Percentiles rank a stretch among this genome's conserved stretches.
Evolutionary conservation across 306 rosid species (phyloP).

Genomic region (Cucumis hystrix): DNA sequence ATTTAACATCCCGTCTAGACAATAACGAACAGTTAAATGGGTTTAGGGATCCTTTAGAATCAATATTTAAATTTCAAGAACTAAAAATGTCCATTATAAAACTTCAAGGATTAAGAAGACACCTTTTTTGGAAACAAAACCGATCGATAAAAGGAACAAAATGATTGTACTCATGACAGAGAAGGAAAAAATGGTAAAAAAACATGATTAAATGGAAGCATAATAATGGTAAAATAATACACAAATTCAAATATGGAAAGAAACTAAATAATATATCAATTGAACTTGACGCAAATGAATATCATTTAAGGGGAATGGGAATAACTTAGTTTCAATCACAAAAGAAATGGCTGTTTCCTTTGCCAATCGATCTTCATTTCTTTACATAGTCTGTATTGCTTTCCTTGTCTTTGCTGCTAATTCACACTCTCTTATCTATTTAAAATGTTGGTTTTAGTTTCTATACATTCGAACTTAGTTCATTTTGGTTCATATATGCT

Average conservation of each 20-base stretch:
- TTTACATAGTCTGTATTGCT: background rate
- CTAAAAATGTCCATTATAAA: too few relatives aligned
- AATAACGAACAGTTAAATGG: too few relatives aligned
- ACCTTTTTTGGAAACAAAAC: too few relatives aligned
- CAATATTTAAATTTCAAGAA: too few relatives aligned
- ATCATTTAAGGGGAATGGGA: background rate
- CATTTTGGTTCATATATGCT: too few relatives aligned
- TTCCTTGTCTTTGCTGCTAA: background rate
- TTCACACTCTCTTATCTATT: too few relatives aligned
- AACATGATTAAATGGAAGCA: background rate
- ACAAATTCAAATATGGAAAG: background rate
- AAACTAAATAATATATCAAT: background rate
- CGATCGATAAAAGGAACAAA: too few relatives aligned
- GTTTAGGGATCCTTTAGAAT: too few relatives aligned
- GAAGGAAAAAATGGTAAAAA: background rate
- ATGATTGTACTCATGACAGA: background rate
- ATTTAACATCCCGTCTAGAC: too few relatives aligned
- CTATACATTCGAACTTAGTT: too few relatives aligned
- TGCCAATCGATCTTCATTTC: background rate
- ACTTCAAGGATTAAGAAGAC: too few relatives aligned
- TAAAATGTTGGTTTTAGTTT: too few relatives aligned
- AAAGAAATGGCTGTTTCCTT: background rate
- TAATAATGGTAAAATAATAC: background rate
- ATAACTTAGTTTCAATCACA: background rate
- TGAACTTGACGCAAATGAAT: background rate